Percentiles rank a stretch among this genome's conserved stretches.
Evolutionary conservation across 2,329 filamentous ascomycete genomes (phyloP).

Genomic region (Cytospora mali): DNA sequence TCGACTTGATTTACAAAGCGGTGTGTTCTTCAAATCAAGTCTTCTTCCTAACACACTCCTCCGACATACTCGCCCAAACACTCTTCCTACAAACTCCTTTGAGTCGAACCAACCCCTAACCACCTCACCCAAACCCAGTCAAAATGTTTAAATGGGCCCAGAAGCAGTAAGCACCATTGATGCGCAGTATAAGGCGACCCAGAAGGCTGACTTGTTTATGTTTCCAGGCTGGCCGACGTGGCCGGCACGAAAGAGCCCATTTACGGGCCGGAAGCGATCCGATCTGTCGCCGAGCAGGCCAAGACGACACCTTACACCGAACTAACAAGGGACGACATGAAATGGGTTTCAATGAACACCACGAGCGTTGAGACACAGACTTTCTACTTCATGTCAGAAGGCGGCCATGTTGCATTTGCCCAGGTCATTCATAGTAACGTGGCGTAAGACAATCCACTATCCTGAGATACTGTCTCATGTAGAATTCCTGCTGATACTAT

Average conservation of each 20-base stretch:
- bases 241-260: constrained; percentile 95
- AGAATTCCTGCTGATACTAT: constrained; percentile 23
- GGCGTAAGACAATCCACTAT: constrained; percentile 67
- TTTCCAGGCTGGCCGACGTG: constrained; percentile 68
- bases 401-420: constrained; percentile 73
- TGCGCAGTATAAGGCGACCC: background rate
- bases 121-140: background rate
- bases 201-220: constrained; percentile 31
- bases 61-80: background rate
- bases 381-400: constrained; percentile 86
- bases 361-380: constrained; percentile 94
- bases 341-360: constrained; percentile 79
- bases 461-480: constrained; percentile 29
- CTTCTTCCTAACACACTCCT: constrained; percentile 3
- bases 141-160: constrained; percentile 31
- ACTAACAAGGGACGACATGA: constrained; percentile 73
- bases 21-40: constrained; percentile 4
- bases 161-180: constrained; percentile 22
- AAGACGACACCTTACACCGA: constrained; percentile 80
- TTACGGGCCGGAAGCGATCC: constrained; percentile 87
- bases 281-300: constrained; percentile 80
- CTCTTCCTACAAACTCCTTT: background rate
- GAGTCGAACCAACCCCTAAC: background rate
- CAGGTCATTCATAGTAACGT: constrained; percentile 99
- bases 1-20: constrained; percentile 2